A percentile compares a stretch with the other conserved stretches of the same genome.
These are phyloP conservation scores for Zangia roseola DNA, from an alignment of 768 basidiomycete genomes.

Conservation along the genomic window DNA sequence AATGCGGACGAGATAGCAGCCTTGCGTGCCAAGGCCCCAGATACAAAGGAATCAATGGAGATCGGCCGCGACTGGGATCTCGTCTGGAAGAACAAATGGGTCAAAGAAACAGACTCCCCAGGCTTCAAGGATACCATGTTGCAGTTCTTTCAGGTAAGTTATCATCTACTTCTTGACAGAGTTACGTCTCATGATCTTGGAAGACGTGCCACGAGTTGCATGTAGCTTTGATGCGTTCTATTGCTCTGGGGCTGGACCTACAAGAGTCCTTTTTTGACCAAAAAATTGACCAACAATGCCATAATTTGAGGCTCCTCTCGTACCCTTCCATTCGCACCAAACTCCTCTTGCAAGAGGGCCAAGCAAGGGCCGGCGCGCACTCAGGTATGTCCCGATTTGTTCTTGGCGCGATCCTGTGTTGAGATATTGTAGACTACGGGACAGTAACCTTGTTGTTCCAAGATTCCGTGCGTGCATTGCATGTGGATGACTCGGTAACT, in stretches of 20 bases:
- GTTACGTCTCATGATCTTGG: slow-evolving; percentile 10
- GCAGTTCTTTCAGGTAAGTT: slow-evolving; percentile 64
- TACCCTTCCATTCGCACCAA: slow-evolving; percentile 74
- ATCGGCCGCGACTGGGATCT: slow-evolving; percentile 84
- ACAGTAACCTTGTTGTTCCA: slow-evolving; percentile 83
- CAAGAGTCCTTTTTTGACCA: slow-evolving; percentile 74
- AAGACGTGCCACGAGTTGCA: slow-evolving; percentile 78
- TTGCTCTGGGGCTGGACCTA: slow-evolving; percentile 77
- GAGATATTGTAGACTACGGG: slow-evolving; percentile 59
- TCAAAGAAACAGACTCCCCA: slow-evolving; percentile 57
- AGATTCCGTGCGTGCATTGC: slow-evolving; percentile 48
- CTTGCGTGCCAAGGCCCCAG: slow-evolving; percentile 73
- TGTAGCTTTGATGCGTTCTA: slow-evolving; percentile 75
- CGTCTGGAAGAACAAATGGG: slow-evolving; percentile 81
- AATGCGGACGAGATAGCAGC: slow-evolving; percentile 71
- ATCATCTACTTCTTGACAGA: neutral
- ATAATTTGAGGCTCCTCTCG: slow-evolving; percentile 77
- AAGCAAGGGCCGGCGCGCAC: slow-evolving; percentile 81
- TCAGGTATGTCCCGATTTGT: slow-evolving; percentile 45
- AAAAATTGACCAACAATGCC: slow-evolving; percentile 72
- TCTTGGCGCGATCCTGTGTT: neutral
- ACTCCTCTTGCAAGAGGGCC: slow-evolving; percentile 58
- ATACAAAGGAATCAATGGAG: slow-evolving; percentile 85
- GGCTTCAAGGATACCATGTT: slow-evolving; percentile 73
- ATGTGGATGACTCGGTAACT: neutral